Evolutionary conservation across 2,329 filamentous ascomycete genomes (phyloP), one percentile per base, ranked within the genome.

Genomic region (Didymella exigua): DNA sequence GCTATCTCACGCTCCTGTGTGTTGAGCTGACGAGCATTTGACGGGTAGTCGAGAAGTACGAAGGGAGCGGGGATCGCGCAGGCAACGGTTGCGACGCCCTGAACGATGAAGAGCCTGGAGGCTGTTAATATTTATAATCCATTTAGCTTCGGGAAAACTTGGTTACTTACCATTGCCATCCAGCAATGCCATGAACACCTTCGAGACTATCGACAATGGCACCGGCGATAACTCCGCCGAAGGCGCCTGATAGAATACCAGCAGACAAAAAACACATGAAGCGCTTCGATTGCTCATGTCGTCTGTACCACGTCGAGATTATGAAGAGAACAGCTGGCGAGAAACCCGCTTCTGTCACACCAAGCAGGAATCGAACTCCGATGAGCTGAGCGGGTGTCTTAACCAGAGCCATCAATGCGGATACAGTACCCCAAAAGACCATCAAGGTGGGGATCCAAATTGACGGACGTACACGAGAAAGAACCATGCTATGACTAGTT

Each of bases 1-100:
- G 65, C 65, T 7, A 68, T 45, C 40, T 79, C 72, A n/a, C 75
- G 75, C 63, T 83, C 78, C 3, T 76, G 72, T 0, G 67, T 66
- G 2, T 61, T 77, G 10, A 82, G 67, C 74, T 79, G 79, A 29
- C 68, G 66, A 0, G 78, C 79, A 2, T 72, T 73, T 2, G 74
- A 63, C 11, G 66, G 65, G 41, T 63, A 68, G 29, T 68, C 65
- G 38, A 67, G 58, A 14, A 67, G 60, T 19, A 65, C 57, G 44
- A 68, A 68, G 1, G 60, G 63, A 5, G 65, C 60, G n/a, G 64
- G 59, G 11, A 66, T 44, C 10, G 63, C 63, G 18, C 52, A 59
- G 24, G 46, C 60, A 9, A 68, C 50, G 14, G 63, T 68, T 16
- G 65, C 59, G 4, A 63, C 58, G n/a, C 65, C 65, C 47, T 68